phyloP scores from a whole-genome alignment of 345 rosid species.

The Lumnitzera littorea region DNA sequence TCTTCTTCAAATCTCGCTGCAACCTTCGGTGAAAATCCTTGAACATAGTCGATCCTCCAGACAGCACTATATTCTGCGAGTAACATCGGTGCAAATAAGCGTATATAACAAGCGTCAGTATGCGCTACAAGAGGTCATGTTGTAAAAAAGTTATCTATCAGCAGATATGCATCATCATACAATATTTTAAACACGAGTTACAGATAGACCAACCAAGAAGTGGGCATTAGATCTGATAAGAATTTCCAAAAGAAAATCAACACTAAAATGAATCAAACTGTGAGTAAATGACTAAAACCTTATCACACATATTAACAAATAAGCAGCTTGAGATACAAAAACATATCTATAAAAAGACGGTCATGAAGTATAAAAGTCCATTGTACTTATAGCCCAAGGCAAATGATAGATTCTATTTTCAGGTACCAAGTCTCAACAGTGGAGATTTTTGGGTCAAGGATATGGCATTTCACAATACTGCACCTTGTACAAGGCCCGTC shows the following conservation, averaged over 20 bases:
- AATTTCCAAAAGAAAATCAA: not conserved
- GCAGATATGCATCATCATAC: too few species aligned
- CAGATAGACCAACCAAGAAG: not conserved
- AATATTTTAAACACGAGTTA: too few species aligned
- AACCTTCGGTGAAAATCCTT: slow-evolving; percentile 95
- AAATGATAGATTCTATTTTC: not conserved
- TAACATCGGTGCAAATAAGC: not conserved
- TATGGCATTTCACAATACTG: slow-evolving; percentile 2
- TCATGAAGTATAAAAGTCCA: too few species aligned
- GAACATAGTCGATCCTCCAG: slow-evolving; percentile 99
- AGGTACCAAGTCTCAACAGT: not conserved
- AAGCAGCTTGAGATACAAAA: too few species aligned
- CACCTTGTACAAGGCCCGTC: slow-evolving; percentile 97
- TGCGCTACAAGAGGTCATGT: not conserved
- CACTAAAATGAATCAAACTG: too few species aligned
- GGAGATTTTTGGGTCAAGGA: not conserved
- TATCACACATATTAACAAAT: too few species aligned
- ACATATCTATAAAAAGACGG: too few species aligned
- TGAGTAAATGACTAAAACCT: too few species aligned
- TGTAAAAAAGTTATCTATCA: too few species aligned
- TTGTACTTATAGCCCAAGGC: not conserved
- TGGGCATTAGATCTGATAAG: not conserved
- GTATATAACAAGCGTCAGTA: not conserved
- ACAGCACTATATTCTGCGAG: slow-evolving; percentile 79
- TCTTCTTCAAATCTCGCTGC: slow-evolving; percentile 93